Evolutionary conservation across 2,329 filamentous ascomycete species (phyloP), one percentile per base, ranked within the genome.

Genomic region (Clonostachys byssicola): DNA sequence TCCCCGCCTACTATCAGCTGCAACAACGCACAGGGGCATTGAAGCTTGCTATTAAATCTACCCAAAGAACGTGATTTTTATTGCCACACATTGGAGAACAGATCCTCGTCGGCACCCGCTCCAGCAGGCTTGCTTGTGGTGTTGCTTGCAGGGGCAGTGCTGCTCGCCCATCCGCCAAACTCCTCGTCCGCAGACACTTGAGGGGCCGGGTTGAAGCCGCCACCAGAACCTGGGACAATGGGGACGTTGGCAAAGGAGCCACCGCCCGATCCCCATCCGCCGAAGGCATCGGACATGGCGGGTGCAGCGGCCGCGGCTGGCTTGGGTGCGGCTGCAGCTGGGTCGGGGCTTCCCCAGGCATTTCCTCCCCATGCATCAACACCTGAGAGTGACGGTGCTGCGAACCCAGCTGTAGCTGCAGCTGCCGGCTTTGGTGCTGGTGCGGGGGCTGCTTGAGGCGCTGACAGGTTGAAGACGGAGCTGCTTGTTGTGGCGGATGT

Each of bases 61-160:
- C 16, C 33, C 16, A 16, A 13, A 30, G 23, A 30, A 30, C 23
- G 23, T 30, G 40, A 34, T 40, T 35, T 35, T 38, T 67, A 96
- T 71, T 91, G 81, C 92, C 92, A 97, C 44, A 97, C 92, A 66
- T 97, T 97, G 34, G 87, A 91, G 68, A 97, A 97, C 59, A 97
- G 66, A 70, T 97, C 92, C 54, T 96, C 92, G 47, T 81, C 84
- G 46, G 77, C 82, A 55, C 77, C 81, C 13, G 80, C 80, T 18
- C 75, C 70, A 34, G 84, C 17, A 12, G 44, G 72, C 67, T 87
- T 80, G 43, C 76, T 68, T 13, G 66, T 59, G 30, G 67, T 61
- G 20, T 65, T 65, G 43, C 64, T 65, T 1, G 67, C 62, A 9
- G 74, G 69, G 36, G 74, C 56, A 55, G 78, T 59, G 79, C 85